phyloP scores from a whole-genome alignment of 2,329 filamentous ascomycete genomes.

The Colletotrichum tamarilloi region DNA sequence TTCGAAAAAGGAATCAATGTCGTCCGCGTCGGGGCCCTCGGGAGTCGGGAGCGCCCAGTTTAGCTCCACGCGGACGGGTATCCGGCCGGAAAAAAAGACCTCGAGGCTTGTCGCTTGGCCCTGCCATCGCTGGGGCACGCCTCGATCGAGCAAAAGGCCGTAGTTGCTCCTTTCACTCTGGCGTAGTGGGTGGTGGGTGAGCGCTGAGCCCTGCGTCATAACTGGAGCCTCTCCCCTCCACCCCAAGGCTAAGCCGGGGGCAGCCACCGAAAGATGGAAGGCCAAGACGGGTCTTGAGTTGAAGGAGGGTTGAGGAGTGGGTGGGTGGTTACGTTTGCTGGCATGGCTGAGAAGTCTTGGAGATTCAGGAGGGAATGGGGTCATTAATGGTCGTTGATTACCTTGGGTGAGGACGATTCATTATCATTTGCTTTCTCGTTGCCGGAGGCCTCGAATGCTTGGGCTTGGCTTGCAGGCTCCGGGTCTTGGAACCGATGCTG shows the following conservation, averaged over 20 bases:
- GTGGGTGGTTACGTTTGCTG: conserved; percentile 3
- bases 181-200: conserved; percentile 15
- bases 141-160: not conserved
- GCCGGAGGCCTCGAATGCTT: conserved; percentile 30
- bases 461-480: conserved; percentile 19
- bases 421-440: not conserved
- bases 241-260: not conserved
- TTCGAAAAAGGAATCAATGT: not conserved
- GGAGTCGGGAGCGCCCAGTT: conserved; percentile 20
- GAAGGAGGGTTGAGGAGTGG: not conserved
- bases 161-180: not conserved
- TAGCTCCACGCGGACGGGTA: conserved; percentile 19
- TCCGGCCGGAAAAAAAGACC: conserved; percentile 16
- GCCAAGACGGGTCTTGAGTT: conserved; percentile 8
- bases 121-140: not conserved
- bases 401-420: not conserved
- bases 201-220: conserved; percentile 16
- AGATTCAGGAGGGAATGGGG: not conserved
- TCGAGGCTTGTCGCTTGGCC: conserved; percentile 25
- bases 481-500: not conserved
- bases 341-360: conserved; percentile 19
- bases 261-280: conserved; percentile 8
- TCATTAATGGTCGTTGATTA: not conserved
- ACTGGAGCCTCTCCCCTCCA: not conserved
- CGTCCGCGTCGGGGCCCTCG: conserved; percentile 21